A percentile compares a stretch with the other conserved stretches of the same genome.
phyloP scores from a whole-genome alignment of 2,329 filamentous ascomycete genomes.

The Samsoniella hepiali region DNA sequence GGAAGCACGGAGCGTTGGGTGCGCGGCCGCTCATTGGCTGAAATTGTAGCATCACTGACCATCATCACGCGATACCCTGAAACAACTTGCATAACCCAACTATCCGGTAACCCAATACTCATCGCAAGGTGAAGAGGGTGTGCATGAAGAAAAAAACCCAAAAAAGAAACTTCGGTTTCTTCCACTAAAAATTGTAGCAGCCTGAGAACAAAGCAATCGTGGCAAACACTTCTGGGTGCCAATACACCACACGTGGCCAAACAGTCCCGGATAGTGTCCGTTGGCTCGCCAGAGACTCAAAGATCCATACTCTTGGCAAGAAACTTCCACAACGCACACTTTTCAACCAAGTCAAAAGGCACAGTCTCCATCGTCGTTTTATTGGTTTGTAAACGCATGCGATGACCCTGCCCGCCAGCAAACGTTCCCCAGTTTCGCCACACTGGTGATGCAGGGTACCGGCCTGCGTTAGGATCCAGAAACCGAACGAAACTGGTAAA shows the following conservation, averaged over 20 bases:
- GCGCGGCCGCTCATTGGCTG: not conserved
- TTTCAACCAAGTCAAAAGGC: conserved; percentile 29
- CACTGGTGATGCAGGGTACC: conserved; percentile 32
- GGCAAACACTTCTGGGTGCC: not conserved
- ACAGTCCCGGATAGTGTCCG: not conserved
- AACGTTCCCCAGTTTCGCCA: conserved; percentile 41
- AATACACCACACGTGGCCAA: not conserved
- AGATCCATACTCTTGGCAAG: conserved; percentile 29
- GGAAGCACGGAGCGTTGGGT: not conserved
- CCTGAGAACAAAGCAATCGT: not conserved
- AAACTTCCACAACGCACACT: conserved; percentile 41
- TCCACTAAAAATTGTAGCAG: not conserved
- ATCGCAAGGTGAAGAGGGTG: no score
- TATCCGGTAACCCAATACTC: no score
- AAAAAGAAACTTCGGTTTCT: not conserved
- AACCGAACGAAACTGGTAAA: conserved; percentile 47
- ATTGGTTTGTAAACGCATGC: conserved; percentile 38
- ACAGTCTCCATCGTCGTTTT: conserved; percentile 39
- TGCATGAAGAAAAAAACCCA: not conserved
- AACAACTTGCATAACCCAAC: not conserved
- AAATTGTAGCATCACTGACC: not conserved
- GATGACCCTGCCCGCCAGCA: conserved; percentile 20
- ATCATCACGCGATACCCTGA: not conserved
- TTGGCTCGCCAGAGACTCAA: not conserved
- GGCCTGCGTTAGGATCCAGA: conserved; percentile 42